Evolutionary conservation across 192 early-diverging fungal genomes (phyloP), one percentile per base, ranked within the genome.

Genomic region (Coemansia sp.): DNA sequence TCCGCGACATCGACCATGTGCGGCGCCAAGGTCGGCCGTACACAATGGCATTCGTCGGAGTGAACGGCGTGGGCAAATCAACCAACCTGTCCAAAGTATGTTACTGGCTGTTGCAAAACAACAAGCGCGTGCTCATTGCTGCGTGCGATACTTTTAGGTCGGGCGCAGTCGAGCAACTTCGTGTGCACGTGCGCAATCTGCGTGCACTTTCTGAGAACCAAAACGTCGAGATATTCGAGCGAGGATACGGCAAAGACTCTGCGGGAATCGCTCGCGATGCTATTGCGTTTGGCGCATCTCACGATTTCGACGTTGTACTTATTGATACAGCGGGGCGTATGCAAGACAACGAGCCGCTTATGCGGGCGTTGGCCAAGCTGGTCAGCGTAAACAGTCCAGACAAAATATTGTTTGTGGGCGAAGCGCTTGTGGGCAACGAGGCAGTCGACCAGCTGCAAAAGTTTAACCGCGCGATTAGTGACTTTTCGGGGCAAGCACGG

Each of bases 261-360:
- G 96, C 96, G 2, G 85, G 87, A 5, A 98, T 98, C 55, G 96
- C 96, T 16, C 94, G 93, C 73, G 96, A 98, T 58, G 93, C 96
- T 3, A 91, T 96, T 62, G 68, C 78, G 13, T 92, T 88, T 82
- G 93, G 92, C 11, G 87, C 86, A 14, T 52, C 68, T 43, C 84
- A 91, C 47, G 78, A 74, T 1, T 94, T 89, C 72, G 94, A 98
- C 75, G 94, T 95, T 6, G 94, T 96, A 12, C 79, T 98, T 22
- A 90, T 98, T 32, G 96, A 98, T 68, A 98, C 96, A 3, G 96
- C 96, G 5, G 96, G 96, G 2, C 87, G 96, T 39, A 98, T 98
- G 96, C 96, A 98, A 73, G 96, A 98, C 68, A 98, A 98, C 63
- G 96, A 96, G 78, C 96, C 96, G 8, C 71, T 98, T 66, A 98